Evolutionary conservation across 2,329 filamentous ascomycete species (phyloP).

Genomic region (Chaetomiaceae sp.): DNA sequence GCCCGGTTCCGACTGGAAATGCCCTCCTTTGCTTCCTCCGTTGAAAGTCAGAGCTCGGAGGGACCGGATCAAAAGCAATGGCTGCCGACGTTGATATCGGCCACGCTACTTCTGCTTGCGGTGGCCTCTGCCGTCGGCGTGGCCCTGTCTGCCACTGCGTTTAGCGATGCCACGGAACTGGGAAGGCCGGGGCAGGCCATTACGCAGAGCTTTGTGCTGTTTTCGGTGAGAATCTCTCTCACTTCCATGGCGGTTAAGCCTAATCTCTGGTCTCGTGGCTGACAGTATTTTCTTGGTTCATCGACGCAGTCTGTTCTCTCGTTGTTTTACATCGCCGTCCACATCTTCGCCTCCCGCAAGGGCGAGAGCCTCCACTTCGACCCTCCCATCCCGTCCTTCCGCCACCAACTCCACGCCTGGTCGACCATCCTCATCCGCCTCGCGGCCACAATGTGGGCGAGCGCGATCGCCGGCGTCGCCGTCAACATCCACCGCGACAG

Average conservation of each 20-base stretch:
- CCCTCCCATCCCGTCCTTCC: slow-evolving; percentile 20
- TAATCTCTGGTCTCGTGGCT: too few relatives aligned
- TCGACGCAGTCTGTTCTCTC: slow-evolving; percentile 26
- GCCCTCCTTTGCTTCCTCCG: slow-evolving; percentile 5
- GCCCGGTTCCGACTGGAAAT: background rate
- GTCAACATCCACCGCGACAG: slow-evolving; percentile 17
- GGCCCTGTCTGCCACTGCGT: slow-evolving; percentile 11
- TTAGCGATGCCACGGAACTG: slow-evolving; percentile 7
- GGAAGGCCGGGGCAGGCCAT: slow-evolving; percentile 4
- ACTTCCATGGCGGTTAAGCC: too few relatives aligned
- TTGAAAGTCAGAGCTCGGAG: slow-evolving; percentile 10
- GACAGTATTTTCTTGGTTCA: too few relatives aligned
- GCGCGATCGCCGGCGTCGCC: slow-evolving; percentile 24
- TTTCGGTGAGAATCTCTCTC: slow-evolving; percentile 17
- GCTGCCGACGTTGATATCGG: slow-evolving; percentile 10
- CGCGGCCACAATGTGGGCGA: slow-evolving; percentile 26
- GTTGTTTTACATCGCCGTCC: slow-evolving; percentile 28
- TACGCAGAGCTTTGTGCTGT: slow-evolving; percentile 19
- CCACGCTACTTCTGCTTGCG: slow-evolving; percentile 3
- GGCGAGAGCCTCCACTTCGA: slow-evolving; percentile 19
- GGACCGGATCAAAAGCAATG: slow-evolving; percentile 5
- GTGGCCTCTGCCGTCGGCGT: slow-evolving; percentile 8
- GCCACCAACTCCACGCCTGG: slow-evolving; percentile 29
- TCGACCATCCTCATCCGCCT: slow-evolving; percentile 27
- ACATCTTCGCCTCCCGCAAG: slow-evolving; percentile 26